Evolutionary conservation across 257 asterid genomes (phyloP).

Genomic region (Misopates orontium): DNA sequence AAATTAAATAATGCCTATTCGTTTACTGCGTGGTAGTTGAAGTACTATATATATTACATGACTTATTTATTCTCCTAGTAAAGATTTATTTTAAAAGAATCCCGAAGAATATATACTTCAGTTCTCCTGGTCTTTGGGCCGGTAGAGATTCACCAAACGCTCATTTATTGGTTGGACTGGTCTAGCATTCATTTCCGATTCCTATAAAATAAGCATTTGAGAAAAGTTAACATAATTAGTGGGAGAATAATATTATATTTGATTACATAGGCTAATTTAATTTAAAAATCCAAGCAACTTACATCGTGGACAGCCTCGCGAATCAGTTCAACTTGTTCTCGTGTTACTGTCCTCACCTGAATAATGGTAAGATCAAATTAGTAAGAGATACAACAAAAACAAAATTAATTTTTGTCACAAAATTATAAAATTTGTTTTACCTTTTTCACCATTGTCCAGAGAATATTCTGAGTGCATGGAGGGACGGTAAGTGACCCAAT

Average conservation of each 20-base stretch:
- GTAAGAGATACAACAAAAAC: not conserved
- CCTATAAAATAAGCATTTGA: conserved; percentile 28
- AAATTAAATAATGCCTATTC: too few species aligned
- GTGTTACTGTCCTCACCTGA: conserved; percentile 62
- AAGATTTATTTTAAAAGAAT: too few species aligned
- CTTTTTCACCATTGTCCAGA: conserved; percentile 55
- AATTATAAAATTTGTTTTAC: conserved; percentile 25
- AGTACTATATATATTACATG: too few species aligned
- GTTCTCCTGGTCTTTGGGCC: conserved; percentile 34
- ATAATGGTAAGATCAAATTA: not conserved
- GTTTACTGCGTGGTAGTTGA: too few species aligned
- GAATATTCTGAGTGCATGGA: conserved; percentile 60
- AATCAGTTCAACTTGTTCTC: conserved; percentile 48
- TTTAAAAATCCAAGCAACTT: conserved; percentile 10
- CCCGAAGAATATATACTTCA: conserved; percentile 4
- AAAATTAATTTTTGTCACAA: not conserved
- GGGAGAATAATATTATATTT: not conserved
- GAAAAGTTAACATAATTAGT: not conserved
- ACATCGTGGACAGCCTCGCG: conserved; percentile 67
- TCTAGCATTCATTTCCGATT: conserved; percentile 48
- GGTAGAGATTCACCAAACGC: conserved; percentile 42
- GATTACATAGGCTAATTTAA: too few species aligned
- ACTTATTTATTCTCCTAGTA: too few species aligned
- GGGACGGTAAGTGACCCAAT: conserved; percentile 71
- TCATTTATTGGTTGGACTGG: conserved; percentile 50